Conservation (phyloP, 2,329 filamentous ascomycete species). For the Colletotrichum eremochloae region DNA sequence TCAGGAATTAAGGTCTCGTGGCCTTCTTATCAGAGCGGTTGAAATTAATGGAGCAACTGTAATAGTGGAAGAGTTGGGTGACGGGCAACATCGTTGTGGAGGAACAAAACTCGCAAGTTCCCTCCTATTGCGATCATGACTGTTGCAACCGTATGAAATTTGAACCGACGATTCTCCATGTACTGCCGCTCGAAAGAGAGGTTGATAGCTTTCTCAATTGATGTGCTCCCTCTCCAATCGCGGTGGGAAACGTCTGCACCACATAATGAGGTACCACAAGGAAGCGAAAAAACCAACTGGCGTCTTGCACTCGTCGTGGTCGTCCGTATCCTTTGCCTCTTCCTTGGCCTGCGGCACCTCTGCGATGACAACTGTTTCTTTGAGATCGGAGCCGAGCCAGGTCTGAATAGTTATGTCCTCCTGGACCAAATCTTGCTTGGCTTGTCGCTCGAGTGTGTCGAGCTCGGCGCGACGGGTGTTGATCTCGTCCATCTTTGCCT, state of each 20-base stretch:
- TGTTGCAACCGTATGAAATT: no score
- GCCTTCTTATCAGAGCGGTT: not conserved
- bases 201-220: not conserved
- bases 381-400: not conserved
- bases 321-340: not conserved
- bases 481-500: constrained; percentile 1
- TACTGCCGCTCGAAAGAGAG: not conserved
- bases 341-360: not conserved
- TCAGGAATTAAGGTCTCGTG: constrained; percentile 7
- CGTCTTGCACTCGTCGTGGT: not conserved
- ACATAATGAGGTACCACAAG: not conserved
- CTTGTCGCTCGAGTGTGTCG: not conserved
- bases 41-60: not conserved
- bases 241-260: not conserved
- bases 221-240: no score
- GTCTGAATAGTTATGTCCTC: not conserved
- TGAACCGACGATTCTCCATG: not conserved
- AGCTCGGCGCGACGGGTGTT: not conserved
- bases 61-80: not conserved
- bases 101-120: not conserved
- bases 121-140: no score
- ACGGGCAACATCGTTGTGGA: constrained; percentile 15
- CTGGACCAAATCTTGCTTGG: not conserved
- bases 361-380: not conserved
- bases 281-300: not conserved